phyloP scores from a whole-genome alignment of 169 alveolate species.

The Eimeria necatrix region DNA sequence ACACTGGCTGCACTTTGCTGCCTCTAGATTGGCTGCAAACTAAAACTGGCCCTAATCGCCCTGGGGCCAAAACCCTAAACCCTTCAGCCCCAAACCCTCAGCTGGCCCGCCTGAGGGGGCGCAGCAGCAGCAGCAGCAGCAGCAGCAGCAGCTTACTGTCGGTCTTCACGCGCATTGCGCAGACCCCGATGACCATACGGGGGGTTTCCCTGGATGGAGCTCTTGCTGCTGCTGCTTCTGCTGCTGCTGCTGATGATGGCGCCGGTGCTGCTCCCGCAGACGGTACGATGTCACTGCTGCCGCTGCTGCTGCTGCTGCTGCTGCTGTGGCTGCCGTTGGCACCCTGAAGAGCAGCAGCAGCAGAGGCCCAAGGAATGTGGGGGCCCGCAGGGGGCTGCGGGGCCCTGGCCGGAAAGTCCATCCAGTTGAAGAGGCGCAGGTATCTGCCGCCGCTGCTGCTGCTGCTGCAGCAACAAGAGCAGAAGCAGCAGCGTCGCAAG shows the following conservation, averaged over 20 bases:
- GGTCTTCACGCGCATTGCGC: slow-evolving; percentile 56
- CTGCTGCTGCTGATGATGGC: background rate
- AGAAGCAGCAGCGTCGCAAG: background rate
- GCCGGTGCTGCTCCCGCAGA: background rate
- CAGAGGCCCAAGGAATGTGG: slow-evolving; percentile 5
- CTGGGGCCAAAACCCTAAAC: background rate
- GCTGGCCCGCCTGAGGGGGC: background rate
- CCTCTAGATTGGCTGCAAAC: no score
- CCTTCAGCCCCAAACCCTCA: background rate
- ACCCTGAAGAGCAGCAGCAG: background rate
- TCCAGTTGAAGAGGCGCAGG: slow-evolving; percentile 25
- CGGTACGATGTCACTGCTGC: background rate
- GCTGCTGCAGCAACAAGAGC: slow-evolving; percentile 10
- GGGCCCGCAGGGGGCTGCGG: slow-evolving; percentile 10
- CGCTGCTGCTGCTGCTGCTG: slow-evolving; percentile 47
- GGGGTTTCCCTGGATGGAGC: background rate
- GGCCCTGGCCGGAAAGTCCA: background rate
- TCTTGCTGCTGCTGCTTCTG: slow-evolving; percentile 2
- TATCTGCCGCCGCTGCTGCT: background rate
- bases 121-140: background rate
- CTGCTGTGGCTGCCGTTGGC: background rate
- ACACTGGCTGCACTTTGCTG: no score
- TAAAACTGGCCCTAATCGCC: background rate
- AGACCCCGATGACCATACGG: slow-evolving; percentile 46
- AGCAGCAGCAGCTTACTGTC: background rate